phyloP scores from a whole-genome alignment of 495 filamentous ascomycete species.

The Penicillium subrubescens region DNA sequence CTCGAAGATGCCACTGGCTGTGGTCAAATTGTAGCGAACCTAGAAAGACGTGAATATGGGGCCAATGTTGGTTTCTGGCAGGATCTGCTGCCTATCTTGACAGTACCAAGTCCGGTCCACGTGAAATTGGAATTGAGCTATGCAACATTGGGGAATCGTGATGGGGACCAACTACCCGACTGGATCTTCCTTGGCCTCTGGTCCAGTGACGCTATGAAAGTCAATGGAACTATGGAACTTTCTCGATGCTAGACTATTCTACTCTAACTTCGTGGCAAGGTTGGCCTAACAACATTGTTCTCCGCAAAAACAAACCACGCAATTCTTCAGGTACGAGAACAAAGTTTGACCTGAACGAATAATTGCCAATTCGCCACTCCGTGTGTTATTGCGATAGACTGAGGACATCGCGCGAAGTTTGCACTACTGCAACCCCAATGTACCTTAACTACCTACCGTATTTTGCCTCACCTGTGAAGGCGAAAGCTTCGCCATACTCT shows the following conservation, averaged over 20 bases:
- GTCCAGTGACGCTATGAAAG: neutral
- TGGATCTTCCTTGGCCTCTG: neutral
- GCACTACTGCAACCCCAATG: neutral
- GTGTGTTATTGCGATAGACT: neutral
- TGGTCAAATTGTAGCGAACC: conserved; percentile 10
- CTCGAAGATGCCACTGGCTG: neutral
- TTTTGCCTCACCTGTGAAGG: neutral
- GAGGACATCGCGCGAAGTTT: neutral
- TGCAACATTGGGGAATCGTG: conserved; percentile 1
- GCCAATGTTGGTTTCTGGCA: conserved; percentile 12
- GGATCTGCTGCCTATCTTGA: conserved; percentile 25
- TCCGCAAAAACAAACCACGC: conserved; percentile 3
- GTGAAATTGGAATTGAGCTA: neutral
- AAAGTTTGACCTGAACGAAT: conserved; percentile 1
- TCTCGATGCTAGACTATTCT: conserved; percentile 12
- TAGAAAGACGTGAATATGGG: conserved; percentile 13
- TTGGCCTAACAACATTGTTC: neutral
- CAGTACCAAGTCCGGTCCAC: neutral
- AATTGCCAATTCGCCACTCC: neutral
- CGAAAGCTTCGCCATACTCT: neutral
- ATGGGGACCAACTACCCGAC: neutral
- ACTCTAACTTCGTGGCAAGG: neutral
- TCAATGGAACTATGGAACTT: conserved; percentile 25
- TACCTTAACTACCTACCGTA: neutral
- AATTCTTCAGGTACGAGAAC: conserved; percentile 13